Conservation (phyloP, 2,329 filamentous ascomycete species). For the Dothistroma septosporum region DNA sequence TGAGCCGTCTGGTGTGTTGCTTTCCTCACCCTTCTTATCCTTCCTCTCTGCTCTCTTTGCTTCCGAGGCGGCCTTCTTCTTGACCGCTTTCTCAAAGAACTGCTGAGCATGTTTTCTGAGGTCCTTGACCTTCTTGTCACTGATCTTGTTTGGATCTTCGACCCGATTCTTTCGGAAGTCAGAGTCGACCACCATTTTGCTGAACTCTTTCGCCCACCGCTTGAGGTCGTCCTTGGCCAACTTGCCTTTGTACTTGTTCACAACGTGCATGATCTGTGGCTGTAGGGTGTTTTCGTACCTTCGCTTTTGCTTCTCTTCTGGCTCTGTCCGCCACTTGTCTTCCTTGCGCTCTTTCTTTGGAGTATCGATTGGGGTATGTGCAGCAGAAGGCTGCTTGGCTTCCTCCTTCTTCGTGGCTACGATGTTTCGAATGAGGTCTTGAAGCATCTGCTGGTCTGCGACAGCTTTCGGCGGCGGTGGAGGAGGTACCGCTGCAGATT, state of each 20-base stretch:
- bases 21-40: slow-evolving; percentile 27
- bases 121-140: slow-evolving; percentile 72
- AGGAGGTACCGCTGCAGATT: slow-evolving; percentile 57
- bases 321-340: slow-evolving; percentile 67
- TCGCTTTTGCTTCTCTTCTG: slow-evolving; percentile 86
- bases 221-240: slow-evolving; percentile 75
- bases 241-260: slow-evolving; percentile 82
- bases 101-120: slow-evolving; percentile 79
- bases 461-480: slow-evolving; percentile 60
- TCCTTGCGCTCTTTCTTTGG: slow-evolving; percentile 53
- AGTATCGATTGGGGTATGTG: slow-evolving; percentile 62
- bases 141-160: slow-evolving; percentile 71
- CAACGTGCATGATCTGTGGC: slow-evolving; percentile 77
- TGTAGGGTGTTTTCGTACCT: slow-evolving; percentile 89
- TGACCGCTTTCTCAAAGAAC: slow-evolving; percentile 80
- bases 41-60: slow-evolving; percentile 57
- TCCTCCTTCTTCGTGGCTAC: slow-evolving; percentile 61
- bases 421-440: slow-evolving; percentile 68
- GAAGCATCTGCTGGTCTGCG: slow-evolving; percentile 70
- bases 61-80: slow-evolving; percentile 68
- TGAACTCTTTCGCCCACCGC: slow-evolving; percentile 60
- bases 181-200: slow-evolving; percentile 82
- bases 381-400: slow-evolving; percentile 52
- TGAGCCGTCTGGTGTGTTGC: slow-evolving; percentile 29
- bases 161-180: slow-evolving; percentile 91